Base-by-base conservation (phyloP, 2,329 filamentous ascomycete genomes). In the Trichoderma lentiforme region DNA sequence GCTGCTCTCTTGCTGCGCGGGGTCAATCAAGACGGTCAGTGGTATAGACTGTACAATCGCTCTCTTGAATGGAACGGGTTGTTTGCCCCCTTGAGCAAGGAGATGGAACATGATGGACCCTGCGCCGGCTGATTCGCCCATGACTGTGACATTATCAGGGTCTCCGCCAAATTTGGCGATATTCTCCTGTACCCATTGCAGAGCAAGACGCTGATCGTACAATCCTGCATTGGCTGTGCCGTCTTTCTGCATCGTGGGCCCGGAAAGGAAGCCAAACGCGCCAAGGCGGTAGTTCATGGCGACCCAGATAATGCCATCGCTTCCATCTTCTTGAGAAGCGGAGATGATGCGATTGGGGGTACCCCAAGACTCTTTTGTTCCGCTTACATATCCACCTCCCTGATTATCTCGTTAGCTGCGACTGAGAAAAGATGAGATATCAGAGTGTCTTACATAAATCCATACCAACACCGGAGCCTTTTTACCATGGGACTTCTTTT, bases 171-270 rank as follows among this genome's bases (percentile, higher is more conserved):
- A 30, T 4, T 43, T 61, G 58, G 75, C 71, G 36, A 86, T 84
- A 72, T 85, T 79, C 21, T 82, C 74, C 74, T 87, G 83, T 1
- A 90, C 86, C 89, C 89, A 91, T 64, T 85, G 77, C 69, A 91
- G 78, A 4, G 85, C 81, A 39, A 86, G 84, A 32, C 87, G 83
- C 78, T 91, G 88, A 76, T 91, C 89, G 5, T 90, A 82, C 8
- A 91, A 77, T 0, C 89, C 89, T 3, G 81, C 86, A 75, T 91
- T 91, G 12, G 90, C 80, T 66, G 85, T 83, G 2, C 88, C 88
- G 74, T 87, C 79, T 15, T 79, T 77, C 57, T 84, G 83, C 12
- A 90, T 81, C 36, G 84, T 81, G 43, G 87, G 83, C 61, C 87
- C 85, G 0, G 87, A 84, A 7, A 91, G 82, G 73, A 90, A 91